phyloP scores from a whole-genome alignment of 257 asterid species.

The Mentha longifolia region DNA sequence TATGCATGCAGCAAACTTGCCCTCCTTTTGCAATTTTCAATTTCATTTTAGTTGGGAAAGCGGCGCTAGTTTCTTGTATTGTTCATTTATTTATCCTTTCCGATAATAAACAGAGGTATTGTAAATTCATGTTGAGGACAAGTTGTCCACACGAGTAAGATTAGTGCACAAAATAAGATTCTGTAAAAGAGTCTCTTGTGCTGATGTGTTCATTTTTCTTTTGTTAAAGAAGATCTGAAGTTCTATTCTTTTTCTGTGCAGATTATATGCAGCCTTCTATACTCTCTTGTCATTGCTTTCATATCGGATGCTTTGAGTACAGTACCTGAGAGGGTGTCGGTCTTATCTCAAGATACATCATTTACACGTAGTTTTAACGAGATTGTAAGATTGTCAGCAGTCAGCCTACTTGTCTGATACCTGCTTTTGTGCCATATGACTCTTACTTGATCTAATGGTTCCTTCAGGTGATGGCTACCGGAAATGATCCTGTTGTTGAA shows the following conservation, averaged over 20 bases:
- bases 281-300: constrained; percentile 82
- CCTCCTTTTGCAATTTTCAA: not conserved
- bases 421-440: constrained; percentile 25
- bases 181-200: constrained; percentile 1
- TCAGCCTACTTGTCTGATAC: constrained; percentile 27
- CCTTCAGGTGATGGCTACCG: constrained; percentile 76
- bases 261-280: constrained; percentile 85
- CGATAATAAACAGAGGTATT: not conserved
- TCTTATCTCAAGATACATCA: constrained; percentile 74
- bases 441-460: constrained; percentile 30
- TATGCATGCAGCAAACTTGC: not conserved
- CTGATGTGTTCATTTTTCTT: constrained; percentile 11
- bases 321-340: constrained; percentile 59
- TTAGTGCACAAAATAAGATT: not conserved
- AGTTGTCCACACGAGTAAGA: not conserved
- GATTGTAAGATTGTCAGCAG: constrained; percentile 65
- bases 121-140: not conserved
- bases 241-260: constrained; percentile 50
- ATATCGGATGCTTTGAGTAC: constrained; percentile 91
- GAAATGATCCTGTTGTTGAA: constrained; percentile 72
- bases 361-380: constrained; percentile 84
- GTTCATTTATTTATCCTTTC: not conserved
- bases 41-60: constrained; percentile 4
- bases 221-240: constrained; percentile 22
- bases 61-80: constrained; percentile 2